Evolutionary conservation across 371 early-diverging fungal genomes (phyloP).

Genomic region (Rhizopus sp.): DNA sequence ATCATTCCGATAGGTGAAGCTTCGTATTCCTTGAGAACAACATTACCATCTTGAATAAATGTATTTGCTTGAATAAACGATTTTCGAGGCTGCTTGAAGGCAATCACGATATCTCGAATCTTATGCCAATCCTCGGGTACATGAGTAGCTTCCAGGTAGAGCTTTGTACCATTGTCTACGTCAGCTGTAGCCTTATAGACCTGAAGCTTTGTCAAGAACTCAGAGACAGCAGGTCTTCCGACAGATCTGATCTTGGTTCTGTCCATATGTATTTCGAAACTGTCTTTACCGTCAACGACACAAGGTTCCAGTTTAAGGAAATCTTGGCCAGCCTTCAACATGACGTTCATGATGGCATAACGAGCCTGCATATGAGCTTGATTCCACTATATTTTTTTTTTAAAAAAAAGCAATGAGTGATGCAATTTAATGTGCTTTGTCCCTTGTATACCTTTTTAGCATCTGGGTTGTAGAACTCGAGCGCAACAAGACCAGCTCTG

Average conservation of each 20-base stretch:
- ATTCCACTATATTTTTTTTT: slow-evolving; percentile 35
- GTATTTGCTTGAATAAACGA: slow-evolving; percentile 61
- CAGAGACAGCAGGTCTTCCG: slow-evolving; percentile 55
- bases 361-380: slow-evolving; percentile 71
- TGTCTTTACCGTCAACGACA: slow-evolving; percentile 30
- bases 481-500: slow-evolving; percentile 55
- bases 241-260: slow-evolving; percentile 50
- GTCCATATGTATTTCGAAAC: slow-evolving; percentile 51
- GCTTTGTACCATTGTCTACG: slow-evolving; percentile 42
- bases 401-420: background rate
- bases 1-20: slow-evolving; percentile 59
- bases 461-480: slow-evolving; percentile 55
- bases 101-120: slow-evolving; percentile 55
- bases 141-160: slow-evolving; percentile 52
- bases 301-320: slow-evolving; percentile 36
- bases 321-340: slow-evolving; percentile 53
- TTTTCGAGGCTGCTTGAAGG: slow-evolving; percentile 59
- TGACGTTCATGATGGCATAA: slow-evolving; percentile 57
- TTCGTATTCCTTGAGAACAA: slow-evolving; percentile 57
- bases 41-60: slow-evolving; percentile 38
- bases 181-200: slow-evolving; percentile 64
- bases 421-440: background rate
- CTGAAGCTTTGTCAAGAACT: slow-evolving; percentile 58
- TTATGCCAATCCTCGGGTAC: slow-evolving; percentile 56
- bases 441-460: slow-evolving; percentile 40